A percentile compares a stretch with the other conserved stretches of the same genome.
These are phyloP conservation scores for Royoungia palumana DNA, from an alignment of 768 basidiomycete species.

Conservation along the genomic window DNA sequence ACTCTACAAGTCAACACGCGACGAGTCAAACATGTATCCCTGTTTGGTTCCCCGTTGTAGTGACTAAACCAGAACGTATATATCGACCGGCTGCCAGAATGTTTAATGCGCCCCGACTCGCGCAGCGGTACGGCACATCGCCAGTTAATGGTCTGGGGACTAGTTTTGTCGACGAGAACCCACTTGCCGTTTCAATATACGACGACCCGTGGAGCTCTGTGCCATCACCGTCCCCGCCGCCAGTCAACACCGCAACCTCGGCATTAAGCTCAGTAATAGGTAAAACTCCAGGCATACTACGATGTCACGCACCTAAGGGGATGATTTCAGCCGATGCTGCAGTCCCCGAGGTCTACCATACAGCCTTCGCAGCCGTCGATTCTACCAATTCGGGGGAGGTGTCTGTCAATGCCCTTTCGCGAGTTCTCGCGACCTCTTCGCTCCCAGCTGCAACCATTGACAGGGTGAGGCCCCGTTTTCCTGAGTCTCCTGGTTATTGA, in stretches of 20 bases:
- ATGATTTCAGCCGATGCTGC: conserved; percentile 63
- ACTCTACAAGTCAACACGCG: conserved; percentile 7
- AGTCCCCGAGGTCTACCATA: conserved; percentile 73
- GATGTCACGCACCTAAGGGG: conserved; percentile 7
- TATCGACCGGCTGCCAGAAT: conserved; percentile 37
- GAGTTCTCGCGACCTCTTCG: conserved; percentile 72
- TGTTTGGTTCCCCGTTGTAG: conserved; percentile 12
- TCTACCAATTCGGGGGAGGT: conserved; percentile 68
- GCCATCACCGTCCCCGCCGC: conserved; percentile 68
- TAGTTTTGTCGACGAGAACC: conserved; percentile 76
- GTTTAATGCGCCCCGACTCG: conserved; percentile 83
- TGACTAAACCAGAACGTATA: neutral
- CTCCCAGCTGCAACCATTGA: conserved; percentile 83
- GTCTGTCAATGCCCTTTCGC: conserved; percentile 78
- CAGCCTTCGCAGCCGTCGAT: conserved; percentile 72
- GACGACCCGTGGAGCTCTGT: conserved; percentile 82
- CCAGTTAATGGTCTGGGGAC: conserved; percentile 59
- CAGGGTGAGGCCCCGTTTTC: conserved; percentile 43
- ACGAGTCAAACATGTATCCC: neutral
- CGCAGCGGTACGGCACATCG: conserved; percentile 60
- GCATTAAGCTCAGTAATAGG: conserved; percentile 72
- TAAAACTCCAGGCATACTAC: conserved; percentile 19
- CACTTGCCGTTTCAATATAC: conserved; percentile 67
- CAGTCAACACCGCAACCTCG: conserved; percentile 47
- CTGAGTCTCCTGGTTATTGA: conserved; percentile 1